Evolutionary conservation across 2,329 filamentous ascomycete species (phyloP), one percentile per base, ranked within the genome.

Genomic region (Scleromitrula shiraiana): DNA sequence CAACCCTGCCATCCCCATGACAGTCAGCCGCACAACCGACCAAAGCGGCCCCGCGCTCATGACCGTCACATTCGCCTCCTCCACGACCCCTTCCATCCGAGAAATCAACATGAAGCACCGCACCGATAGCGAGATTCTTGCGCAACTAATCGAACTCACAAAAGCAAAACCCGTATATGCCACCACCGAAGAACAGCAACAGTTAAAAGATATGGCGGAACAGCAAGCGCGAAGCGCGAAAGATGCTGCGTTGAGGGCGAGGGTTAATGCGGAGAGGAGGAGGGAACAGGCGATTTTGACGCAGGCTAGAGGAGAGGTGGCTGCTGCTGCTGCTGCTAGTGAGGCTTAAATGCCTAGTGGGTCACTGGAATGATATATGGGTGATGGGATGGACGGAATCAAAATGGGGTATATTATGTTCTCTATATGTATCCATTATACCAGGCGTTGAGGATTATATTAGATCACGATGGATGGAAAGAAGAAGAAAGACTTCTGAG

Each of bases 1-100:
- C 75, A 98, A 98, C 66, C 93, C 93, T 0, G 70, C 80, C 10
- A 67, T 96, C 38, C 80, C 84, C 36, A 94, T 97, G 77, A 82
- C 86, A 50, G 79, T 95, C 59, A 83, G 84, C 66, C 84, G 86
- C 50, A 82, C 77, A 54, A 60, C 65, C 30, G 68, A 82, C 37
- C 73, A 80, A 56, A 65, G 70, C 4, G 71, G 71, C 19, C 70
- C 76, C 6, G 78, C 85, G 12, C 73, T 70, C 39, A 72, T 89
- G 68, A 80, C 77, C 51, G 71, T 90, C 58, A 83, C 83, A 68
- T 77, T 83, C 58, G 72, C 59, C 50, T 19, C 20, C 47, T 17
- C 33, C 46, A 14, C 32, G 56, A 12, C 46, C 48, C 30, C 47
- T 49, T 20, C 46, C 55, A 71, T 67, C 41, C 65, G 70, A 39